These are phyloP conservation scores for Candida krabiensis DNA, from an alignment of 805 yeast species.

Conservation along the genomic window DNA sequence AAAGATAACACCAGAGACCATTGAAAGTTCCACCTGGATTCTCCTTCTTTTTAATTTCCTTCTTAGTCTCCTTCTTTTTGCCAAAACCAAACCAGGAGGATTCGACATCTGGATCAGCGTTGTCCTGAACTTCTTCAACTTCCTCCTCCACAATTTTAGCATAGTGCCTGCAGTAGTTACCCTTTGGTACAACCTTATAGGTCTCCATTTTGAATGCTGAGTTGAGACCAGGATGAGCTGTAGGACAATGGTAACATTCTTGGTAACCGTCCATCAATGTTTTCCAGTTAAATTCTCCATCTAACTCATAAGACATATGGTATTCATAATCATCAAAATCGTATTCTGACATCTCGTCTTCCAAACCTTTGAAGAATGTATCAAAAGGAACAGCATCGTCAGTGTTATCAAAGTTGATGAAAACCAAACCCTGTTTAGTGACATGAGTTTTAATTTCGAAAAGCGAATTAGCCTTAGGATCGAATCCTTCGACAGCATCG, in stretches of 20 bases:
- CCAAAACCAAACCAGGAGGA: constrained; percentile 57
- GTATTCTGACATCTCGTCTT: constrained; percentile 53
- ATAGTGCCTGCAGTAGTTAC: constrained; percentile 60
- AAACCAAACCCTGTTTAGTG: constrained; percentile 57
- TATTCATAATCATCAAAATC: constrained; percentile 62
- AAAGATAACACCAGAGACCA: constrained; percentile 62
- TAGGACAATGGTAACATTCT: constrained; percentile 69
- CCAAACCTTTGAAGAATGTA: constrained; percentile 52
- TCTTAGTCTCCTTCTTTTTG: constrained; percentile 28
- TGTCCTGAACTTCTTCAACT: constrained; percentile 28
- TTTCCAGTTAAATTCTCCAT: constrained; percentile 66
- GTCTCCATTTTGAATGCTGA: constrained; percentile 62
- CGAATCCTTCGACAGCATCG: constrained; percentile 58
- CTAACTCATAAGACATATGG: constrained; percentile 63
- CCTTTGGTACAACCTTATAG: constrained; percentile 61
- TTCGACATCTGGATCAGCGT: constrained; percentile 35
- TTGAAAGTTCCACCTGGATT: constrained; percentile 63
- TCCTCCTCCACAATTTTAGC: constrained; percentile 49
- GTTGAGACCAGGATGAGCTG: constrained; percentile 62
- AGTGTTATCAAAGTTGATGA: constrained; percentile 51
- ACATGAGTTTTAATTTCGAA: constrained; percentile 54
- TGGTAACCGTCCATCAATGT: constrained; percentile 68
- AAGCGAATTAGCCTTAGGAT: constrained; percentile 53
- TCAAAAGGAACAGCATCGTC: constrained; percentile 47
- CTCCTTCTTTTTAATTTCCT: constrained; percentile 30